Base-by-base conservation (phyloP, 2,329 filamentous ascomycete species). In the Lasiodiplodia gonubiensis region DNA sequence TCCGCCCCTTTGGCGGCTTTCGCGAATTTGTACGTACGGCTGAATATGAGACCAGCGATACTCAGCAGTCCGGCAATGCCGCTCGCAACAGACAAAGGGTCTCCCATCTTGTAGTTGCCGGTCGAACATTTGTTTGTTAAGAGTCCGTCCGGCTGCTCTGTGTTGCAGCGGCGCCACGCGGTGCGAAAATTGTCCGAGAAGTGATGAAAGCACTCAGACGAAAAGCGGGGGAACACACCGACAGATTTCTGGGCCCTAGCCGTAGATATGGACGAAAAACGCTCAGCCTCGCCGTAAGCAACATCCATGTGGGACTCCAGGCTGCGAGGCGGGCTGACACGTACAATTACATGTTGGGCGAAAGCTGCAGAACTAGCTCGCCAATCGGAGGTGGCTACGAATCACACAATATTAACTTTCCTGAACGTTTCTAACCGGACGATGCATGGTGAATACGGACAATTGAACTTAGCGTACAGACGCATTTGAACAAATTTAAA, bases 71-170 rank as follows among this genome's bases (percentile, higher is more conserved):
- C 60, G 3, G 60, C 60, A 18, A 64, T 51, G 18, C 60, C 33
- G 2, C 42, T 33, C 16, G 60, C 42, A n/a, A 64, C n/a, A 5
- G 46, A 64, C 6, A 64, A 27, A 2, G 46, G 60, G 23, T 64
- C 60, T 1, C 27, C 30, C 42, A 64, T 64, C 8, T 12, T 25
- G 55, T 16, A 30, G 12, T 21, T 11, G 16, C 16, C 35, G 35
- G 35, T 49, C 46, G 46, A 16, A 12, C n/a, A n/a, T n/a, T n/a
- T n/a, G n/a, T 46, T n/a, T 2, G 30, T 8, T 27, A 2, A 8
- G 30, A 1, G 7, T 30, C 10, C 30, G 30, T 30, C 1, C 30
- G 1, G 30, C 7, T 30, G 30, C 7, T n/a, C 18, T 42, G 16
- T 18, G 39, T 18, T 18, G 0, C 1, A 42, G 5, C 0, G 7